Conservation (phyloP, 495 filamentous ascomycete species). For the Aspergillus diversus region DNA sequence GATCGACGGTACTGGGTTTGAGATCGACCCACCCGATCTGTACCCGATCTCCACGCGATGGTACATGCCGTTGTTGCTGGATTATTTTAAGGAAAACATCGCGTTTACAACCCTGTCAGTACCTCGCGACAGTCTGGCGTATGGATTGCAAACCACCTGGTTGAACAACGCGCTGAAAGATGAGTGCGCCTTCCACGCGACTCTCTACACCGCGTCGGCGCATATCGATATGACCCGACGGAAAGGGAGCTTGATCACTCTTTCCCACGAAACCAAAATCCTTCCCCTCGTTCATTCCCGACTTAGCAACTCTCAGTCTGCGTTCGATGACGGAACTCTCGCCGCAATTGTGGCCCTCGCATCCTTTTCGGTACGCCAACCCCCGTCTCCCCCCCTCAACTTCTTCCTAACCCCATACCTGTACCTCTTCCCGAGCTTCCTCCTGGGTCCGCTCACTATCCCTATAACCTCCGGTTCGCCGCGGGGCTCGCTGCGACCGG, state of each 20-base stretch:
- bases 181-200: constrained; percentile 1
- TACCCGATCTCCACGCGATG: background rate
- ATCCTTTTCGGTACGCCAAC: background rate
- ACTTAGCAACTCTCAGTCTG: background rate
- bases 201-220: constrained; percentile 2
- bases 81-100: constrained; percentile 2
- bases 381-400: background rate
- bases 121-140: background rate
- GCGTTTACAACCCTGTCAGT: background rate
- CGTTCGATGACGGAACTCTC: background rate
- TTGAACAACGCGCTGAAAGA: constrained; percentile 2
- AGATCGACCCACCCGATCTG: background rate
- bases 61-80: background rate
- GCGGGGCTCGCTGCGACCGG: constrained; percentile 4
- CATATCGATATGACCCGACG: background rate
- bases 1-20: background rate
- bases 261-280: background rate
- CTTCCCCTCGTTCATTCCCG: background rate
- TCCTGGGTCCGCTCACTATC: no score
- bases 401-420: no score
- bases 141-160: background rate
- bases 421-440: no score
- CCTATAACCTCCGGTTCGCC: constrained; percentile 3
- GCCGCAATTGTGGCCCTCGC: background rate
- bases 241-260: background rate